Base-by-base conservation (phyloP, 768 basidiomycete species). In the Leccinum subtestaceum region DNA sequence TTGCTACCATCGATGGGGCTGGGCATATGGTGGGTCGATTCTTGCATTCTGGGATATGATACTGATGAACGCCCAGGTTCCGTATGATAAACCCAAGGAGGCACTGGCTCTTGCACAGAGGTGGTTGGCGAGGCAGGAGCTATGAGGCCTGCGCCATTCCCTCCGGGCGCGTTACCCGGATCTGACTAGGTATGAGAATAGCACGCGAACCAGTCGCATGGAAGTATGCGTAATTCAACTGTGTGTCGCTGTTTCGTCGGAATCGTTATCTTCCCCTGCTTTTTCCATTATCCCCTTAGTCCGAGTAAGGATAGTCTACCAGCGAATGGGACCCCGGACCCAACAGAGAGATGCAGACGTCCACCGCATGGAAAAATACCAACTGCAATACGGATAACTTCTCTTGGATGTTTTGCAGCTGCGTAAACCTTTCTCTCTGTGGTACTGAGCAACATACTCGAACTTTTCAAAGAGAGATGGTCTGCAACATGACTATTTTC, bases 11-110 rank as follows among this genome's bases (percentile, higher is more conserved):
- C 36, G 69, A 81, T 21, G 86, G 80, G 2, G 91, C 89, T 23
- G 90, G 91, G 21, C 91, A 93, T 73, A 88, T 88, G 87, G 88
- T 87, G 34, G 34, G 75, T 65, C 5, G 19, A 10, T 36, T 1
- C 2, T 40, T n/a, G 23, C 3, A 36, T 27, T 10, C 51, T 11
- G 34, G n/a, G 12, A 36, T 11, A 5, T 52, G 32, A 21, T 34
- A 36, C 55, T 65, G 43, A 70, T 5, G 25, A 29, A 25, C 12
- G 12, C 2, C 34, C 40, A 83, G 83, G 83, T 80, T 25, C 86
- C 87, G 3, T 85, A 83, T 63, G 84, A 89, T 62, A 84, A 86
- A 66, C 84, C 84, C 8, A 76, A 76, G 56, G 81, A 84, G 61
- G 76, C 81, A 10, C 70, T 86, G 45, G 76, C 72, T 31, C 72